These are phyloP conservation scores for Mycena latifolia DNA, from an alignment of 768 basidiomycete genomes.

Conservation along the genomic window DNA sequence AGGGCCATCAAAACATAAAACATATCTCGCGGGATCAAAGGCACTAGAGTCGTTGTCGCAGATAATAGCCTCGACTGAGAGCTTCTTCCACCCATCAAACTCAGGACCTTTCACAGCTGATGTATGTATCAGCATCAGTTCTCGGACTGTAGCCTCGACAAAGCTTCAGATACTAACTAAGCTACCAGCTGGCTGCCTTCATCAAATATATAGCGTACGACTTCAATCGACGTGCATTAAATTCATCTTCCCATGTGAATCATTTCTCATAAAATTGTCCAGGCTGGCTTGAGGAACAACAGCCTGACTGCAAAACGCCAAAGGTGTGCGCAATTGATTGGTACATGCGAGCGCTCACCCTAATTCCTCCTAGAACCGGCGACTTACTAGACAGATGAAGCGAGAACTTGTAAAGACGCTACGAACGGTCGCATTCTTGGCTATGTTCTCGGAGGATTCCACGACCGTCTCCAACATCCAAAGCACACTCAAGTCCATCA, in stretches of 20 bases:
- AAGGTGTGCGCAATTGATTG: conserved; percentile 48
- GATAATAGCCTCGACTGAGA: conserved; percentile 88
- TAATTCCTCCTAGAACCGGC: conserved; percentile 64
- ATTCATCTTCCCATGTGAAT: not conserved
- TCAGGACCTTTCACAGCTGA: conserved; percentile 87
- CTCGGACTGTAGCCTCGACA: not conserved
- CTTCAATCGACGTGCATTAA: conserved; percentile 80
- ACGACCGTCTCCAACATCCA: conserved; percentile 82
- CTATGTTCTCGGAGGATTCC: conserved; percentile 90
- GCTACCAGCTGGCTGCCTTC: conserved; percentile 79
- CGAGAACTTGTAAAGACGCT: conserved; percentile 87
- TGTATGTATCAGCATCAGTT: conserved; percentile 53
- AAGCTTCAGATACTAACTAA: conserved; percentile 18
- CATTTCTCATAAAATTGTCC: conserved; percentile 18
- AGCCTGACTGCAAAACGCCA: conserved; percentile 86
- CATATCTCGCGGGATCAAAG: conserved; percentile 85
- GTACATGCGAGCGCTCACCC: not conserved
- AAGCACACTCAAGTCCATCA: conserved; percentile 85
- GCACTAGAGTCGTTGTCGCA: conserved; percentile 89
- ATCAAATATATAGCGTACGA: conserved; percentile 87
- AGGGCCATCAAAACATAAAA: conserved; percentile 52
- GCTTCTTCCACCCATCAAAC: conserved; percentile 92
- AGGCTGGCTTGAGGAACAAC: conserved; percentile 87
- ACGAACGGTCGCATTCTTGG: conserved; percentile 85
- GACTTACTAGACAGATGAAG: conserved; percentile 83